Evolutionary conservation across 495 filamentous ascomycete genomes (phyloP).

Genomic region (Hypoxylon rickii): DNA sequence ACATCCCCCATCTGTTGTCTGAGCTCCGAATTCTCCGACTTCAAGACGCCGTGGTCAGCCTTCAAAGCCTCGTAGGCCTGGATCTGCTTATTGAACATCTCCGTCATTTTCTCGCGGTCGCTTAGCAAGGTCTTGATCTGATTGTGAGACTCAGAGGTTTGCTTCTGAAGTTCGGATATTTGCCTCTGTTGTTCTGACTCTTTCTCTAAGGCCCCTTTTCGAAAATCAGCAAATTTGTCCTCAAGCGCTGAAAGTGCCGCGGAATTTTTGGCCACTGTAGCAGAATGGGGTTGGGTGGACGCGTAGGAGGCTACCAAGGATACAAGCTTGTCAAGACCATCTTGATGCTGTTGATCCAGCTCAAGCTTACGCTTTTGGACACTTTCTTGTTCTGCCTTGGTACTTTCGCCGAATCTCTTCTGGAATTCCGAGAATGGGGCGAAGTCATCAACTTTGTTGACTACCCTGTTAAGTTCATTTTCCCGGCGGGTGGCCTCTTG

Average conservation of each 20-base stretch:
- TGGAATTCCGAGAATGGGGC: conserved; percentile 29
- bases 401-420: conserved; percentile 15
- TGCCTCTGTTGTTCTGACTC: conserved; percentile 15
- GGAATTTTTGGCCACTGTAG: conserved; percentile 5
- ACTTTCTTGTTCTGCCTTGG: conserved; percentile 11
- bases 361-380: conserved; percentile 8
- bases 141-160: conserved; percentile 9
- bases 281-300: conserved; percentile 8
- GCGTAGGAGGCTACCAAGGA: conserved; percentile 10
- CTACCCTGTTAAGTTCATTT: conserved; percentile 16
- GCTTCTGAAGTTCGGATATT: conserved; percentile 11
- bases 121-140: conserved; percentile 22
- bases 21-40: conserved; percentile 21
- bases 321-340: conserved; percentile 23
- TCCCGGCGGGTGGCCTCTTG: conserved; percentile 19
- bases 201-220: conserved; percentile 9
- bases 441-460: conserved; percentile 22
- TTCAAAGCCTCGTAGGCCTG: conserved; percentile 14
- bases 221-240: conserved; percentile 21
- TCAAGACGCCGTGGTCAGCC: conserved; percentile 6
- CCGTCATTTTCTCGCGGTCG: conserved; percentile 4
- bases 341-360: conserved; percentile 12
- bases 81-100: conserved; percentile 11
- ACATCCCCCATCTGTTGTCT: conserved; percentile 1
- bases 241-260: conserved; percentile 18